Percentiles rank a stretch among this genome's conserved stretches.
phyloP scores from a whole-genome alignment of 2,329 filamentous ascomycete species.

The Trichothecium roseum region DNA sequence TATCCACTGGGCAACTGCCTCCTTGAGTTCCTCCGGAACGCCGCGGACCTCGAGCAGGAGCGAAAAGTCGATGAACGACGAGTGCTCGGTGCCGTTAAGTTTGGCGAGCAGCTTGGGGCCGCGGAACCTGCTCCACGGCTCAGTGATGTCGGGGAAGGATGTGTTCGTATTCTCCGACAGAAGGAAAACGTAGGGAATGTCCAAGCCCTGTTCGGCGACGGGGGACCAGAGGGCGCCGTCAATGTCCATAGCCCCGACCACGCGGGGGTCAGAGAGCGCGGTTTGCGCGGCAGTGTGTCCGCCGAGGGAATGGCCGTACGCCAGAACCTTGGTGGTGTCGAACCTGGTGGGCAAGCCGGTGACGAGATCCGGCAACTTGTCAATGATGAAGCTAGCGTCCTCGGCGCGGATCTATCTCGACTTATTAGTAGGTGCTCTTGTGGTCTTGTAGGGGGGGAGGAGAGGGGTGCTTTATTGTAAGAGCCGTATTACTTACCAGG shows the following conservation, averaged over 20 bases:
- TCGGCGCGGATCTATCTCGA: conserved; percentile 14
- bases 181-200: too few species aligned
- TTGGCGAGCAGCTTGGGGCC: too few species aligned
- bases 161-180: too few species aligned
- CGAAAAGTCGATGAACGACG: too few species aligned
- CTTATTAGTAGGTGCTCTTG: too few species aligned
- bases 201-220: too few species aligned
- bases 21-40: too few species aligned
- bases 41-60: too few species aligned
- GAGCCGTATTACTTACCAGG: conserved; percentile 5
- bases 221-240: conserved; percentile 21
- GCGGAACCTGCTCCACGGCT: too few species aligned
- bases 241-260: conserved; percentile 23
- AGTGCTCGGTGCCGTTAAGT: too few species aligned
- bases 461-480: not conserved
- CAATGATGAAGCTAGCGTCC: conserved; percentile 23
- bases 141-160: too few species aligned
- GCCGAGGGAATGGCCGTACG: conserved; percentile 25
- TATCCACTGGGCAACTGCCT: too few species aligned
- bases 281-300: conserved; percentile 20
- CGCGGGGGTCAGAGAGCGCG: conserved; percentile 16
- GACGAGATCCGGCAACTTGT: conserved; percentile 13
- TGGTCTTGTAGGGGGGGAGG: not conserved
- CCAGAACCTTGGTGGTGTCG: conserved; percentile 9
- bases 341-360: conserved; percentile 10